A percentile compares a stretch with the other conserved stretches of the same genome.
Evolutionary conservation across 129 eudicot species (phyloP).

Genomic region (Centaurea solstitialis): DNA sequence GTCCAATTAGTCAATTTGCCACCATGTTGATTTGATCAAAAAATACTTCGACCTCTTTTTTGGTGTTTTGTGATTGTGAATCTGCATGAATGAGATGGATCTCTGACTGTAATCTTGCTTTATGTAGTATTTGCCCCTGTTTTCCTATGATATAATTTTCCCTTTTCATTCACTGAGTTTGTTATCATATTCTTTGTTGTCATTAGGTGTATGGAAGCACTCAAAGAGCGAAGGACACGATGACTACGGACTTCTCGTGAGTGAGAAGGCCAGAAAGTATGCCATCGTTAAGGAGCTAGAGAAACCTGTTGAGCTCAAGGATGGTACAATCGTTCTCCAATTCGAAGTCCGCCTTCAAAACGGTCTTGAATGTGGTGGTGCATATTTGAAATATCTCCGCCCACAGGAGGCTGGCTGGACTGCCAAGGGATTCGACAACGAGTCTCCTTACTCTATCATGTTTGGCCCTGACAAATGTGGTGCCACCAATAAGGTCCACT

Average conservation of each 20-base stretch:
- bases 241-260: slow-evolving; percentile 94
- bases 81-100: not conserved
- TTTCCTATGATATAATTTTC: not conserved
- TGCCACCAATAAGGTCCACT: slow-evolving; percentile 93
- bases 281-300: slow-evolving; percentile 93
- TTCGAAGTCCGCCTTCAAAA: slow-evolving; percentile 87
- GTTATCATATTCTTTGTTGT: not conserved
- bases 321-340: slow-evolving; percentile 74
- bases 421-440: slow-evolving; percentile 86
- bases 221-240: slow-evolving; percentile 95
- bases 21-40: not conserved
- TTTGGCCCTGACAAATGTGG: slow-evolving; percentile 98
- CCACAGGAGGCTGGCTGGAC: slow-evolving; percentile 95
- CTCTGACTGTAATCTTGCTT: not conserved
- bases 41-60: not conserved
- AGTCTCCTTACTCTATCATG: slow-evolving; percentile 88
- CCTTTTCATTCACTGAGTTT: not conserved
- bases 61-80: not conserved
- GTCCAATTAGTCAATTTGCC: not conserved
- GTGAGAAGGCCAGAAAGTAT: slow-evolving; percentile 79
- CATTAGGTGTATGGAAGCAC: slow-evolving; percentile 93
- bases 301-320: slow-evolving; percentile 69
- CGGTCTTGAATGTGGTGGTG: slow-evolving; percentile 98
- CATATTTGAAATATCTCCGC: slow-evolving; percentile 83
- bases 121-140: not conserved